Evolutionary conservation across 805 yeast genomes (phyloP), one percentile per base, ranked within the genome.

Genomic region (Ogataea polymorpha): DNA sequence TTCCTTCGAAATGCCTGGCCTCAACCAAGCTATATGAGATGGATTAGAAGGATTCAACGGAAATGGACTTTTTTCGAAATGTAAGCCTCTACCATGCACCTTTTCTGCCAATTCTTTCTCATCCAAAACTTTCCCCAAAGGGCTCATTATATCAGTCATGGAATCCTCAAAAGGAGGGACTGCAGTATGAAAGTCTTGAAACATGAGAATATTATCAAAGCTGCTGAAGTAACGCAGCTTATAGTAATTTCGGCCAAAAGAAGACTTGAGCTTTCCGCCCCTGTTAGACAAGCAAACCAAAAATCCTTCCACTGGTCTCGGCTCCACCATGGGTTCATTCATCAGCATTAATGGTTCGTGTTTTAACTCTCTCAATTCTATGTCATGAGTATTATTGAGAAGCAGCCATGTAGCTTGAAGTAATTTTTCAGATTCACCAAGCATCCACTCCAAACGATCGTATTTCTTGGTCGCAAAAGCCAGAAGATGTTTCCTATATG

Each of bases 231-330:
- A 90, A 45, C 72, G 72, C 32, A 81, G 61, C 41, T 74, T 77
- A 49, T 71, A 72, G 40, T 75, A 72, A 24, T 73, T 61, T 44
- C 55, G 61, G 0, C 65, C 63, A 10, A 63, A 37, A 5, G 27
- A 30, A 1, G 61, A 42, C 15, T 37, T 44, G 14, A 39, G n/a
- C 18, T 50, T 56, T 0, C 87, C 87, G 5, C 60, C 55, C 42
- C 74, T 68, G 32, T 77, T 70, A 0, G 81, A 71, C 23, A 82
- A 56, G 36, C 81, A 70, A 3, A 76, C 65, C 15, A 90, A 59
- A 56, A 85, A 89, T 0, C 98, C 98, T 63, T 91, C 98, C 8
- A 88, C 60, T 0, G 96, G 81, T 0, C 64, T 38, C 0, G 96
- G 96, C 55, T 84, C 95, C 1, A 48, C 35, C 14, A 69, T 7